Evolutionary conservation across 73 alveolate species (phyloP).

Genomic region (Tetrahymena malaccensis): DNA sequence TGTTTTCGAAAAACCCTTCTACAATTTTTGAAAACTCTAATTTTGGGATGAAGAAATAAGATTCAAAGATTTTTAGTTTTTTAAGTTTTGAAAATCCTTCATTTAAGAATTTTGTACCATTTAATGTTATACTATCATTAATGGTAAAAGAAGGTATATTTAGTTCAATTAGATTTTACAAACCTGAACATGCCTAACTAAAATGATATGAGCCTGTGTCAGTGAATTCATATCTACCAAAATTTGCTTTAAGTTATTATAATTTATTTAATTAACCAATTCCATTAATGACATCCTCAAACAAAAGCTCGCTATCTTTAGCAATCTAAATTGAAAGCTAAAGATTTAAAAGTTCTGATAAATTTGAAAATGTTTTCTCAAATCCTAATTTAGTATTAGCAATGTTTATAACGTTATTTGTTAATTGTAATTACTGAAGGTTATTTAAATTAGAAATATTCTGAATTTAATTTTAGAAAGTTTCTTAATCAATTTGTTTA

Average conservation of each 20-base stretch:
- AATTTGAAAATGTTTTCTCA: not conserved
- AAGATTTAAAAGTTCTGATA: not conserved
- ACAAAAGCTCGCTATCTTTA: not conserved
- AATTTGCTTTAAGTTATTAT: not conserved
- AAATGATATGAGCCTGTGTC: not conserved
- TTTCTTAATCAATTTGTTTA: too few species aligned
- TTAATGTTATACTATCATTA: not conserved
- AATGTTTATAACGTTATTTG: not conserved
- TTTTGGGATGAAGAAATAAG: not conserved
- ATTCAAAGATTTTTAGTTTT: too few species aligned
- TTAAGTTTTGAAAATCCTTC: not conserved
- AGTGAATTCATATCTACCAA: not conserved
- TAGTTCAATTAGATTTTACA: not conserved
- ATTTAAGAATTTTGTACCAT: not conserved
- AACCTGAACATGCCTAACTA: not conserved
- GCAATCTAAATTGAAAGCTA: not conserved
- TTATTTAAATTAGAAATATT: not conserved
- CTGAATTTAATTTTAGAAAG: not conserved
- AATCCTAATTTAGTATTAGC: not conserved
- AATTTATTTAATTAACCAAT: not conserved
- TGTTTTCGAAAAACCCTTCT: not conserved
- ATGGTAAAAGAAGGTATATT: too few species aligned
- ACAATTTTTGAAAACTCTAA: not conserved
- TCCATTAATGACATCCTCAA: not conserved
- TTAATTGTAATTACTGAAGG: not conserved